Evolutionary conservation across 1,284 basidiomycete genomes (phyloP).

Genomic region (Agroathelia rolfsii): DNA sequence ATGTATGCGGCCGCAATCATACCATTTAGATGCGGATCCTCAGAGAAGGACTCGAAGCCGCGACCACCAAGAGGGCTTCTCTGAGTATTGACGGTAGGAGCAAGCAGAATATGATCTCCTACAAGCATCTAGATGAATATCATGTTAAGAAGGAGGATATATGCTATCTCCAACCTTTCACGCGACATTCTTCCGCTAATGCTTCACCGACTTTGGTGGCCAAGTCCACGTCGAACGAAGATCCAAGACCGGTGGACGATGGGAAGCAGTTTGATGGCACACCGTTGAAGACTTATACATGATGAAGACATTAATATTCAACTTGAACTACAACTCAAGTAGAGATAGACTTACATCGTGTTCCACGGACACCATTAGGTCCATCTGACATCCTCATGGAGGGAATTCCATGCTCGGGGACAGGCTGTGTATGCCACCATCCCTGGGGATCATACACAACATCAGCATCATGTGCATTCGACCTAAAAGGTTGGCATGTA

Average conservation of each 20-base stretch:
- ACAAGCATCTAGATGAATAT: neutral
- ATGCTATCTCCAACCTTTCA: conserved; percentile 26
- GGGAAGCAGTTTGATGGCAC: conserved; percentile 39
- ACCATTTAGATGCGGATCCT: conserved; percentile 31
- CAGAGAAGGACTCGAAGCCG: conserved; percentile 44
- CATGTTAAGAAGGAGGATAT: neutral
- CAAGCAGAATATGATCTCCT: conserved; percentile 37
- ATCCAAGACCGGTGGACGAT: conserved; percentile 36
- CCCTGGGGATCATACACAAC: conserved; percentile 20
- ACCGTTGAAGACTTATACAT: conserved; percentile 44
- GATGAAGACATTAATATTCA: conserved; percentile 1
- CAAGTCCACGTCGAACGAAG: conserved; percentile 39
- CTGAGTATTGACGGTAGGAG: conserved; percentile 46
- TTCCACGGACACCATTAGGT: conserved; percentile 43
- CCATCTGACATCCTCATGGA: conserved; percentile 37
- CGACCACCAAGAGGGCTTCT: conserved; percentile 38
- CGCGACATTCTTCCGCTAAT: conserved; percentile 34
- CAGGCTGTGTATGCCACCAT: conserved; percentile 40
- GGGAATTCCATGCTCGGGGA: conserved; percentile 34
- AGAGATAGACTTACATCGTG: conserved; percentile 25
- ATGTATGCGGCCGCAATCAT: conserved; percentile 41
- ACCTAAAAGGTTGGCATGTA: too few relatives aligned
- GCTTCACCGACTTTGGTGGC: conserved; percentile 31
- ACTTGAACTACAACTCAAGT: neutral
- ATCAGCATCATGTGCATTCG: conserved; percentile 1